These are phyloP conservation scores for Raffaelea ambrosiae DNA, from an alignment of 2,329 filamentous ascomycete genomes.

Conservation along the genomic window DNA sequence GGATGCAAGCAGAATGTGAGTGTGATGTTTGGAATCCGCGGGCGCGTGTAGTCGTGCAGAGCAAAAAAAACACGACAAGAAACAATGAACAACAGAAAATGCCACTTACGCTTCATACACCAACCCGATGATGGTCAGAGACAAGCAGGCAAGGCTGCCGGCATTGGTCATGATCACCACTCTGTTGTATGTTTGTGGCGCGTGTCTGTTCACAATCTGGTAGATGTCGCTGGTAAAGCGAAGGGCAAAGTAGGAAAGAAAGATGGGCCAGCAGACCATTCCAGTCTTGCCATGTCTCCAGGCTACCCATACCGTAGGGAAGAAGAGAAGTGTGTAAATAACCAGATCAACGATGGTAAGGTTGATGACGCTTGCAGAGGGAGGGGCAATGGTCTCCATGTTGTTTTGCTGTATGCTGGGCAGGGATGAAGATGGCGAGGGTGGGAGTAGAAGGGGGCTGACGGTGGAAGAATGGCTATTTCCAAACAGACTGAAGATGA, in stretches of 20 bases:
- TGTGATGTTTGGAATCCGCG: too few species aligned
- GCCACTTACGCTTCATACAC: conserved; percentile 19
- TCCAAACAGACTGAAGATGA: too few species aligned
- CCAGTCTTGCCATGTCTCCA: conserved; percentile 21
- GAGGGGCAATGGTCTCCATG: conserved; percentile 1
- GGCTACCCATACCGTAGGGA: conserved; percentile 14
- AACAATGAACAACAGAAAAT: too few species aligned
- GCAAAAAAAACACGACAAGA: too few species aligned
- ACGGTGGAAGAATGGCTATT: too few species aligned
- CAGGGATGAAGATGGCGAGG: too few species aligned
- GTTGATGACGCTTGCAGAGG: conserved; percentile 9
- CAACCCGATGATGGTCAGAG: conserved; percentile 17
- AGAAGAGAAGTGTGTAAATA: conserved; percentile 14
- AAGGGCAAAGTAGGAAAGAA: conserved; percentile 15
- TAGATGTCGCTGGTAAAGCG: conserved; percentile 18
- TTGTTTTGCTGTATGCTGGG: not conserved
- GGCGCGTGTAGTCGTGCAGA: too few species aligned
- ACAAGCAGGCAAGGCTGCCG: conserved; percentile 18
- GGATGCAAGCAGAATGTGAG: not conserved
- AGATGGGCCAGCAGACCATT: conserved; percentile 22
- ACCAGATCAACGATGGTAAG: conserved; percentile 16
- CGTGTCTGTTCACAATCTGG: conserved; percentile 14
- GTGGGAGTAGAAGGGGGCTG: too few species aligned
- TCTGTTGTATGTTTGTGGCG: conserved; percentile 14
- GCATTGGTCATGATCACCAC: conserved; percentile 19